Evolutionary conservation across 116 monocot genomes (phyloP).

Genomic region (Cymodocea nodosa): DNA sequence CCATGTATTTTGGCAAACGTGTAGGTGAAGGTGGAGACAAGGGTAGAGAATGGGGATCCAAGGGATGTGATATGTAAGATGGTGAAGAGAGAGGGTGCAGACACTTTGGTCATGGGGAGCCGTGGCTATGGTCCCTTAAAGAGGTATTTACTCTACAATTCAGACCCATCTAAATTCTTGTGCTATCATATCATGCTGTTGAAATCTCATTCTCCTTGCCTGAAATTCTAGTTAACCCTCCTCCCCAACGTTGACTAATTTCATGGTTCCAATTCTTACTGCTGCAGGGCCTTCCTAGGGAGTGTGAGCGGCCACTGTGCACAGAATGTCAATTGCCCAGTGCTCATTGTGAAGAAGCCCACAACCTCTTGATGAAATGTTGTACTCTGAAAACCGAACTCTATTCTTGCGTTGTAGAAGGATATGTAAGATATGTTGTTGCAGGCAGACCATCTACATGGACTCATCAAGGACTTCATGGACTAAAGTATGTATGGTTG

Average conservation of each 20-base stretch:
- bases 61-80: slow-evolving; percentile 44
- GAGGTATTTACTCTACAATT: slow-evolving; percentile 15
- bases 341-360: slow-evolving; percentile 36
- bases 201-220: too few relatives aligned
- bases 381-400: too few relatives aligned
- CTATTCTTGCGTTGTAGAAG: too few relatives aligned
- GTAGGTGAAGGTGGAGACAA: slow-evolving; percentile 41
- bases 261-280: too few relatives aligned
- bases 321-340: slow-evolving; percentile 38
- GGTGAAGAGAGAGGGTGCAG: slow-evolving; percentile 22
- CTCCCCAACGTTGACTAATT: too few relatives aligned
- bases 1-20: too few relatives aligned
- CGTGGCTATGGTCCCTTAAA: slow-evolving; percentile 41
- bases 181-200: too few relatives aligned
- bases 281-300: slow-evolving; percentile 19
- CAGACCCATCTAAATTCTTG: slow-evolving; percentile 9
- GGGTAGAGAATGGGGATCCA: slow-evolving; percentile 31
- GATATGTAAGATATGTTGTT: too few relatives aligned
- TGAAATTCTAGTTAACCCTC: too few relatives aligned
- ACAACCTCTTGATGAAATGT: neutral
- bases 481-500: neutral
- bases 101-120: slow-evolving; percentile 45
- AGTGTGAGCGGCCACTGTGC: slow-evolving; percentile 51
- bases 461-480: too few relatives aligned
- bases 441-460: too few relatives aligned